Percentiles rank a stretch among this genome's conserved stretches.
Evolutionary conservation across 345 rosid genomes (phyloP).

Genomic region (Geranium brycei): DNA sequence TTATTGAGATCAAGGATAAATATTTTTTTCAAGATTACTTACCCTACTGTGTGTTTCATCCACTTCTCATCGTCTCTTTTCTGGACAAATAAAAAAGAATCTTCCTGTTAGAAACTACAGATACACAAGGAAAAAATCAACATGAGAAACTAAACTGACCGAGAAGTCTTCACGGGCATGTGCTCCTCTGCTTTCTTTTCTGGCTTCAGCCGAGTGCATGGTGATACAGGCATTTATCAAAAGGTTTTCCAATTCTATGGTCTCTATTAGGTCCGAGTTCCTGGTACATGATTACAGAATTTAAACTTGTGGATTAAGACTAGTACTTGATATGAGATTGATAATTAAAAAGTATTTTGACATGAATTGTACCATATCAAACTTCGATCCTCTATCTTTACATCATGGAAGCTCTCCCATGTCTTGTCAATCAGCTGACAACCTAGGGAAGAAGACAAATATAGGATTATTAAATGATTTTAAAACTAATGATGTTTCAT

Average conservation of each 20-base stretch:
- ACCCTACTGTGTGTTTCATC: slow-evolving; percentile 98
- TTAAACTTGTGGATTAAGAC: slow-evolving; percentile 5
- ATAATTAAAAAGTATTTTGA: background rate
- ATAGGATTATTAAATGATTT: no score
- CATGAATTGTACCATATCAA: slow-evolving; percentile 59
- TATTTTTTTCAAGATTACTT: slow-evolving; percentile 12
- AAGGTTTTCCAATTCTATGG: slow-evolving; percentile 87
- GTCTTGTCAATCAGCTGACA: slow-evolving; percentile 35
- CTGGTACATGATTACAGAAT: slow-evolving; percentile 22
- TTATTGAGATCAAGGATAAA: background rate
- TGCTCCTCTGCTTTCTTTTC: slow-evolving; percentile 99
- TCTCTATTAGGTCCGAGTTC: slow-evolving; percentile 96
- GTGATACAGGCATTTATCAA: slow-evolving; percentile 90
- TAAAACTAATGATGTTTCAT: no score
- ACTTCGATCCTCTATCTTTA: slow-evolving; percentile 67
- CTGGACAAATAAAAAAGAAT: slow-evolving; percentile 33
- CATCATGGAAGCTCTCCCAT: slow-evolving; percentile 81
- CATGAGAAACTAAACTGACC: slow-evolving; percentile 25
- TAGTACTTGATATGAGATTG: background rate
- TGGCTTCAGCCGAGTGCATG: slow-evolving; percentile 98
- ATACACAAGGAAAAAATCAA: background rate
- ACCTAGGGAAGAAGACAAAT: slow-evolving; percentile 14
- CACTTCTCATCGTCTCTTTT: slow-evolving; percentile 89
- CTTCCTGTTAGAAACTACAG: background rate
- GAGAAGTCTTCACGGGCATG: slow-evolving; percentile 99